These are phyloP conservation scores for Cucumis melo DNA, from an alignment of 306 rosid genomes.

Conservation along the genomic window DNA sequence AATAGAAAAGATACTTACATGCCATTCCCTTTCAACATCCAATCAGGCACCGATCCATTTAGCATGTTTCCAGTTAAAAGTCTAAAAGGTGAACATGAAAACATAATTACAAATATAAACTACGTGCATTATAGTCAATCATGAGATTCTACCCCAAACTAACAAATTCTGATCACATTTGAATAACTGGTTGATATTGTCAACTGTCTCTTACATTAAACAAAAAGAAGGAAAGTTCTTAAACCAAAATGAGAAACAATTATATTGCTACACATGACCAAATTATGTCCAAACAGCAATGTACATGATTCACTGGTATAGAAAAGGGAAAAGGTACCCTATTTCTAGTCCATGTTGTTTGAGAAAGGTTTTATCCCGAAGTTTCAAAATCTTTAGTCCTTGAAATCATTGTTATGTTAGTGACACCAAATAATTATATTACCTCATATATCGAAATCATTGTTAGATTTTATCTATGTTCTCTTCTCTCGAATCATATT, in stretches of 20 bases:
- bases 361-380: not conserved
- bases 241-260: not conserved
- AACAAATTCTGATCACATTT: not conserved
- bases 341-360: not conserved
- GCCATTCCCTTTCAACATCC: slow-evolving; percentile 11
- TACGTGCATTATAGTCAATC: not conserved
- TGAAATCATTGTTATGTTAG: not conserved
- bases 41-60: slow-evolving; percentile 29
- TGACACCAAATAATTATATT: not conserved
- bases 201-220: not conserved
- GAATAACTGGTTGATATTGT: not conserved
- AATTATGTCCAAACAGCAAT: not conserved
- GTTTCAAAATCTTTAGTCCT: not conserved
- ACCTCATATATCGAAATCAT: not conserved
- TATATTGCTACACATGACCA: not conserved
- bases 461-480: not conserved
- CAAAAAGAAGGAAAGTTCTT: not conserved
- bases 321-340: not conserved
- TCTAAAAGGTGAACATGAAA: slow-evolving; percentile 14
- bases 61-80: slow-evolving; percentile 47
- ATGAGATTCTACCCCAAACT: not conserved
- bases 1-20: slow-evolving; percentile 29
- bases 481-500: not conserved
- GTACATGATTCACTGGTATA: not conserved
- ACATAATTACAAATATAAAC: not conserved